Evolutionary conservation across 1,284 basidiomycete species (phyloP).

Genomic region (Pseudozyma sp.): DNA sequence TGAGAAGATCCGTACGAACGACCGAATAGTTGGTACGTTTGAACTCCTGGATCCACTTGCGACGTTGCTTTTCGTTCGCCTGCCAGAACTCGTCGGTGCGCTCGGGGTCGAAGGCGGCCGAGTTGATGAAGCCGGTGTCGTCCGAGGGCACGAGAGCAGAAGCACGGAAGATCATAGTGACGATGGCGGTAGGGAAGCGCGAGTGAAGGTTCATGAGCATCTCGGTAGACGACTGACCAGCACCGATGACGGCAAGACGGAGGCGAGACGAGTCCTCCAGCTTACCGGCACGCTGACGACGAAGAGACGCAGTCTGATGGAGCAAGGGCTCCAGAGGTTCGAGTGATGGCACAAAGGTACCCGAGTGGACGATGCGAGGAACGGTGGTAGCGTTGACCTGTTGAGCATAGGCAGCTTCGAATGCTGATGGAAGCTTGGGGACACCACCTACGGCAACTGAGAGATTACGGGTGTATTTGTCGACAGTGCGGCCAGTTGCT

Average conservation of each 20-base stretch:
- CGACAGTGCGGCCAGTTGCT: slow-evolving; percentile 25
- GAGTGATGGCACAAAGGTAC: slow-evolving; percentile 61
- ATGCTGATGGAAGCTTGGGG: slow-evolving; percentile 54
- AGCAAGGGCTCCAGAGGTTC: slow-evolving; percentile 50
- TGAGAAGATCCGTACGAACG: slow-evolving; percentile 60
- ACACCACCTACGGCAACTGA: slow-evolving; percentile 63
- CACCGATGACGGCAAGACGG: slow-evolving; percentile 64
- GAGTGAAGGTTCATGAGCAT: slow-evolving; percentile 63
- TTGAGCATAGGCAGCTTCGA: slow-evolving; percentile 43
- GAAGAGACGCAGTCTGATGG: slow-evolving; percentile 23
- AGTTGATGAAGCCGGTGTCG: slow-evolving; percentile 67
- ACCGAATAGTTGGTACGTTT: slow-evolving; percentile 68
- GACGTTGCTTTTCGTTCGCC: slow-evolving; percentile 49
- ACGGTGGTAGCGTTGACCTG: slow-evolving; percentile 16
- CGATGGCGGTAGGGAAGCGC: slow-evolving; percentile 61
- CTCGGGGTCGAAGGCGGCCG: slow-evolving; percentile 66
- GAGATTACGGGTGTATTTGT: slow-evolving; percentile 57
- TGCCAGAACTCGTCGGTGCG: slow-evolving; percentile 66
- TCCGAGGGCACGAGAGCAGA: slow-evolving; percentile 65
- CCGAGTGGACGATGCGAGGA: slow-evolving; percentile 62
- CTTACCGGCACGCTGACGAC: slow-evolving; percentile 9
- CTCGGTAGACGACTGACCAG: slow-evolving; percentile 66
- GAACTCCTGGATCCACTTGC: slow-evolving; percentile 62
- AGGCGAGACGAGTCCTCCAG: slow-evolving; percentile 38
- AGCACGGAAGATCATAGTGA: slow-evolving; percentile 65